Evolutionary conservation across 805 yeast genomes (phyloP), one percentile per base, ranked within the genome.

Genomic region (Isabelozyma gotoi): DNA sequence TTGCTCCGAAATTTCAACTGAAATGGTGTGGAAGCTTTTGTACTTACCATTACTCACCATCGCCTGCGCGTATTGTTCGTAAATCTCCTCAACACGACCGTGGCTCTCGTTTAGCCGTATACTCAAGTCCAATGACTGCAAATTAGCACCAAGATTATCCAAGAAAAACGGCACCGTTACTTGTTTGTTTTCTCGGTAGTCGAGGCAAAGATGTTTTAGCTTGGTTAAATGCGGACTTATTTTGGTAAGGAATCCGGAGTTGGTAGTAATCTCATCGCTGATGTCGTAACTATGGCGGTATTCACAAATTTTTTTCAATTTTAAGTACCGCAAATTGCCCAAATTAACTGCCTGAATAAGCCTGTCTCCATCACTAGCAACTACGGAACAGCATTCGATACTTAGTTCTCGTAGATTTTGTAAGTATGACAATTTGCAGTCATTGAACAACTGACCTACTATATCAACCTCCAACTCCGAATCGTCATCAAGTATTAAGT

Each of bases 1-100:
- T 39, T 74, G 79, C 29, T 65, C 67, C 42, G 64, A 62, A 4
- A 76, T 56, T 41, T 73, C 77, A 17, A 77, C 34, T 2, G 77
- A 65, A 1, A 76, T 58, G 35, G 63, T 65, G 14, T 41, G 47
- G 31, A 75, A 49, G 0, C 62, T 52, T 1, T 7, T 5, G 3
- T 45, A 19, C 33, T 47, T 48, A 18, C 40, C 44, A 5, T 45
- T 36, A 8, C 47, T 44, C 7, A 38, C 36, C 2, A 61, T 47
- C 3, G 62, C 52, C 2, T 41, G 38, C 2, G 56, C 49, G 36
- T 59, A 56, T n/a, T 48, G 51, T 12, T 21, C 36, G 39, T 40
- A 43, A 24, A 38, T 44, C 6, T 51, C 44, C 5, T 40, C 41
- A 24, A 10, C 29, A n/a, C 29, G 29, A 24, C n/a, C 3, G 10